These are phyloP conservation scores for Irpex sp. DNA, from an alignment of 1,284 basidiomycete genomes.

Conservation along the genomic window DNA sequence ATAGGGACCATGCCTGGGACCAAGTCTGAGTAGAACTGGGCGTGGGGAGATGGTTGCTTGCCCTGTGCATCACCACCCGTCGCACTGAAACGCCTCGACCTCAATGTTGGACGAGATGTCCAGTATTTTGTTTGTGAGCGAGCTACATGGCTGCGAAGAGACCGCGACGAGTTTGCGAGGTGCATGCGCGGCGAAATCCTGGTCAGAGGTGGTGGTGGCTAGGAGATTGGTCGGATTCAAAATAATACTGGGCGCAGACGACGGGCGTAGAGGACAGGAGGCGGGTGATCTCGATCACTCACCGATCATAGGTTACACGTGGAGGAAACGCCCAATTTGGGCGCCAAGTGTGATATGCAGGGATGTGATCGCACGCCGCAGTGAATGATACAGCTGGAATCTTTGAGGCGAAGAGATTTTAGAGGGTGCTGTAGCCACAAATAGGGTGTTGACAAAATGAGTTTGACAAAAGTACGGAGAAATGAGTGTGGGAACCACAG, in stretches of 20 bases:
- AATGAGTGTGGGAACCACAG: not conserved
- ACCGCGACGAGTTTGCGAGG: conserved; percentile 7
- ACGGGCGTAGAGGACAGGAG: not conserved
- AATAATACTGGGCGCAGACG: not conserved
- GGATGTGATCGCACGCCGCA: not conserved
- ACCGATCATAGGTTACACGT: too few species aligned
- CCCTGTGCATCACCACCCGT: conserved; percentile 10
- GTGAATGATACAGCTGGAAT: not conserved
- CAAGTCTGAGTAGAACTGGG: conserved; percentile 71
- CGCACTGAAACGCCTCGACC: conserved; percentile 3
- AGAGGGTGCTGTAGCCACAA: not conserved
- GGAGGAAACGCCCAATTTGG: too few species aligned
- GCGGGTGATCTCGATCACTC: too few species aligned
- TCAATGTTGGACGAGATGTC: conserved; percentile 6
- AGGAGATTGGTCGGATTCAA: not conserved
- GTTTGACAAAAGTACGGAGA: too few species aligned
- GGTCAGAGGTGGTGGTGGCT: not conserved
- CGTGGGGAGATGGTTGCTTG: conserved; percentile 55
- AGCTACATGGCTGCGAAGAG: conserved; percentile 4
- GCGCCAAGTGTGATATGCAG: too few species aligned
- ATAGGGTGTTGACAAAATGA: not conserved
- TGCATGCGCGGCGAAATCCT: conserved; percentile 6
- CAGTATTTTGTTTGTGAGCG: conserved; percentile 4
- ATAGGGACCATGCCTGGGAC: conserved; percentile 83
- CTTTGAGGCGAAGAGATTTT: not conserved